Evolutionary conservation across 371 early-diverging fungal species (phyloP).

Genomic region (Mucor plumbeus): DNA sequence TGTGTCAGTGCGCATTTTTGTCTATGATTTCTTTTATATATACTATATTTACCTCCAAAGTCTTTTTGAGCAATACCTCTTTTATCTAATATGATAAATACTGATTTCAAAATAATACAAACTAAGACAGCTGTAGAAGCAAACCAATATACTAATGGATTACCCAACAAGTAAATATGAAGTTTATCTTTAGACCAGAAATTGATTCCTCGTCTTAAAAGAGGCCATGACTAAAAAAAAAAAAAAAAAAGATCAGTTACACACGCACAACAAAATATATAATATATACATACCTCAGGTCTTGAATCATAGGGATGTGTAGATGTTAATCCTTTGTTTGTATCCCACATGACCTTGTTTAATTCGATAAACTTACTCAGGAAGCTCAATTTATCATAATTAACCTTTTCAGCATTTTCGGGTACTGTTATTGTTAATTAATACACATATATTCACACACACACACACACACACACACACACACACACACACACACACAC

Average conservation of each 20-base stretch:
- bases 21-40: neutral
- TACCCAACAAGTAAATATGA: slow-evolving; percentile 96
- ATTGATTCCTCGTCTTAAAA: slow-evolving; percentile 89
- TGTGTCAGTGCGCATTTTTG: slow-evolving; percentile 35
- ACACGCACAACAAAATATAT: neutral
- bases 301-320: slow-evolving; percentile 95
- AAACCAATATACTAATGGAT: slow-evolving; percentile 94
- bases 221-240: slow-evolving; percentile 76
- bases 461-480: neutral
- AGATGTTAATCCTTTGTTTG: slow-evolving; percentile 87
- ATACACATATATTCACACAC: slow-evolving; percentile 2
- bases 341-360: slow-evolving; percentile 87
- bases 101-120: slow-evolving; percentile 66
- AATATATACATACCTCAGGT: slow-evolving; percentile 55
- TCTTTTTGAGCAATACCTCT: slow-evolving; percentile 72
- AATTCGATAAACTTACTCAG: slow-evolving; percentile 85
- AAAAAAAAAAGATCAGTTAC: too few species aligned
- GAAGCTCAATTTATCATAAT: slow-evolving; percentile 70
- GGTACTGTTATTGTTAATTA: slow-evolving; percentile 37
- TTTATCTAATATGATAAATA: slow-evolving; percentile 72
- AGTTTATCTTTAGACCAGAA: slow-evolving; percentile 86
- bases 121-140: slow-evolving; percentile 65
- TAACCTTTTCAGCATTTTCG: slow-evolving; percentile 52
- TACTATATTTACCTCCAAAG: slow-evolving; percentile 42
- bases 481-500: neutral